These are phyloP conservation scores for Marsdenia floribunda DNA, from an alignment of 257 asterid species.

Conservation along the genomic window DNA sequence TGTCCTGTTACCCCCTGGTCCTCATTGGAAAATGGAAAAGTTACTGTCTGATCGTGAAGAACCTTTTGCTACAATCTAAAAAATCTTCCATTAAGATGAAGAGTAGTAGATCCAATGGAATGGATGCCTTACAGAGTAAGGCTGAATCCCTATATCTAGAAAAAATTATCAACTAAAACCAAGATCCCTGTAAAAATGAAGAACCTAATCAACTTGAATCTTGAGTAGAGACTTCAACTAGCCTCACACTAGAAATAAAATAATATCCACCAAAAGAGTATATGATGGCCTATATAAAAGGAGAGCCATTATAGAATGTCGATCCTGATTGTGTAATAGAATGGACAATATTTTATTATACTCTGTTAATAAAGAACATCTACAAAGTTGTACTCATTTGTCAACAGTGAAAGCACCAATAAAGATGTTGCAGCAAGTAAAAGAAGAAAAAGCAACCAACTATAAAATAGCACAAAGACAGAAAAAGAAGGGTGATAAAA, in stretches of 20 bases:
- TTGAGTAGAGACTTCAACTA: not conserved
- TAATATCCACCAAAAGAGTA: not conserved
- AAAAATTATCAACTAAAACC: not conserved
- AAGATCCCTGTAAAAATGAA: not conserved
- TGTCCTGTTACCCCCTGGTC: too few relatives aligned
- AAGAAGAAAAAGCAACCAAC: not conserved
- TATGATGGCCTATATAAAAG: not conserved
- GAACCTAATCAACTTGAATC: not conserved
- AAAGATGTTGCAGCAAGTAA: not conserved
- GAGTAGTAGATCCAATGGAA: too few relatives aligned
- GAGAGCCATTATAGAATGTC: not conserved
- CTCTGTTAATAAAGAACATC: not conserved
- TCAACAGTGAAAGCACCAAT: not conserved
- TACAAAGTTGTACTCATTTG: not conserved
- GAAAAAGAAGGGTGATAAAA: not conserved
- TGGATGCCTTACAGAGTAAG: too few relatives aligned
- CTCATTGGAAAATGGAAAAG: too few relatives aligned
- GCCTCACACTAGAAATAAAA: not conserved
- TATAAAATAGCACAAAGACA: not conserved
- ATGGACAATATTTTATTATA: too few relatives aligned
- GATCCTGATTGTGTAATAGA: not conserved
- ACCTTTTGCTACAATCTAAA: too few relatives aligned
- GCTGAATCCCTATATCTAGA: too few relatives aligned
- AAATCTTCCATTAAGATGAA: too few relatives aligned
- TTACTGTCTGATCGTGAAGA: too few relatives aligned